Conservation (phyloP, 257 asterid genomes). For the Solanum medicagineum region DNA sequence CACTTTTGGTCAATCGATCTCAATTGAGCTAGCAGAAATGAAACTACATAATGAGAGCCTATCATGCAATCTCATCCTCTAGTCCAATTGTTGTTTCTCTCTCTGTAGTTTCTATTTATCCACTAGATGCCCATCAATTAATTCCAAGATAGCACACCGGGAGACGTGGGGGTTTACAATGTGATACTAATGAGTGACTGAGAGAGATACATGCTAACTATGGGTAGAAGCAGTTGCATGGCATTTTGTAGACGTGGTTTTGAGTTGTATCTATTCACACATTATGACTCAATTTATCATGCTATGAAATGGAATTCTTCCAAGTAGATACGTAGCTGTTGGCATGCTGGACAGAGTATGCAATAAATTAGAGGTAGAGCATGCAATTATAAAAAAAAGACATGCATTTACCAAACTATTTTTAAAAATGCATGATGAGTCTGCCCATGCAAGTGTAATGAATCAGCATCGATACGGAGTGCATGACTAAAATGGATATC, state of each 20-base stretch:
- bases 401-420: not conserved
- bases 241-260: not conserved
- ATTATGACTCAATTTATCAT: not conserved
- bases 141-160: not conserved
- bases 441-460: not conserved
- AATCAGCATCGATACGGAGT: not conserved
- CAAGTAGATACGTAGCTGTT: not conserved
- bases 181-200: not conserved
- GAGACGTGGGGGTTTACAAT: not conserved
- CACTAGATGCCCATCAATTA: not conserved
- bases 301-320: not conserved
- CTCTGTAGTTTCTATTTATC: not conserved
- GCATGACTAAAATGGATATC: not conserved
- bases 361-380: not conserved
- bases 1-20: not conserved
- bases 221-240: not conserved
- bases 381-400: not conserved
- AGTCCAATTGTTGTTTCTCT: not conserved
- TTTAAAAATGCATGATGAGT: not conserved
- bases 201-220: not conserved
- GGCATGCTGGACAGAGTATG: not conserved
- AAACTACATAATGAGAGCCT: not conserved
- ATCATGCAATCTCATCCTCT: not conserved
- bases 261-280: not conserved
- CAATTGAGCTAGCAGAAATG: not conserved